These are phyloP conservation scores for Cryptosporidium tyzzeri DNA, from an alignment of 169 alveolate genomes.

Conservation along the genomic window DNA sequence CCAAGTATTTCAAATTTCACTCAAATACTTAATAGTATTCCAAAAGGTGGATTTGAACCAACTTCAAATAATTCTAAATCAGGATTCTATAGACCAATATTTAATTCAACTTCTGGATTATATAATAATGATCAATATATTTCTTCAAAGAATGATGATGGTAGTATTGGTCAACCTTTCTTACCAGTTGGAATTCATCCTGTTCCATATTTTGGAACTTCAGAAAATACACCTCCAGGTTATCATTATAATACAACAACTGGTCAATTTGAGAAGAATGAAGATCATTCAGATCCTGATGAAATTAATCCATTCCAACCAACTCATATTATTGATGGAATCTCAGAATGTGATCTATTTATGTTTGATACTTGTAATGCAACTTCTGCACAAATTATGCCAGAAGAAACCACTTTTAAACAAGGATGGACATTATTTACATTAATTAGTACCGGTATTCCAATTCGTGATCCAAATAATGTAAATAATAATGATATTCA, in stretches of 20 bases:
- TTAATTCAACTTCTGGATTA: slow-evolving; percentile 5
- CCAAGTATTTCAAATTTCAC: slow-evolving; percentile 30
- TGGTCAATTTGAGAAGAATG: slow-evolving; percentile 5
- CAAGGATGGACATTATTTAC: slow-evolving; percentile 60
- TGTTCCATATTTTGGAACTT: slow-evolving; percentile 43
- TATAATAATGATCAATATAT: not conserved
- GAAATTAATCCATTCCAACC: slow-evolving; percentile 38
- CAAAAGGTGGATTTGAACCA: slow-evolving; percentile 61
- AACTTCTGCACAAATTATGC: slow-evolving; percentile 20
- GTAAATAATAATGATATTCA: not conserved
- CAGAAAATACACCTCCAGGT: slow-evolving; percentile 24
- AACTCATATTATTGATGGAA: slow-evolving; percentile 5
- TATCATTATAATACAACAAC: slow-evolving; percentile 32
- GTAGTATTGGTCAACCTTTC: not conserved
- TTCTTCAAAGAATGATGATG: not conserved
- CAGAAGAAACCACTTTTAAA: not conserved
- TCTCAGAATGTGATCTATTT: slow-evolving; percentile 24
- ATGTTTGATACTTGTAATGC: slow-evolving; percentile 46
- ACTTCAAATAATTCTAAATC: slow-evolving; percentile 5
- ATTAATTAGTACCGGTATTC: slow-evolving; percentile 34
- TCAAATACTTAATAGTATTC: slow-evolving; percentile 15
- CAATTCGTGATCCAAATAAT: slow-evolving; percentile 8
- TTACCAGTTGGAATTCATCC: slow-evolving; percentile 23
- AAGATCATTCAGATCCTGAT: not conserved
- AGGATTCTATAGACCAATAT: slow-evolving; percentile 39